Conservation (phyloP, 1,139 yeast species). For the Diutina siamensis region DNA sequence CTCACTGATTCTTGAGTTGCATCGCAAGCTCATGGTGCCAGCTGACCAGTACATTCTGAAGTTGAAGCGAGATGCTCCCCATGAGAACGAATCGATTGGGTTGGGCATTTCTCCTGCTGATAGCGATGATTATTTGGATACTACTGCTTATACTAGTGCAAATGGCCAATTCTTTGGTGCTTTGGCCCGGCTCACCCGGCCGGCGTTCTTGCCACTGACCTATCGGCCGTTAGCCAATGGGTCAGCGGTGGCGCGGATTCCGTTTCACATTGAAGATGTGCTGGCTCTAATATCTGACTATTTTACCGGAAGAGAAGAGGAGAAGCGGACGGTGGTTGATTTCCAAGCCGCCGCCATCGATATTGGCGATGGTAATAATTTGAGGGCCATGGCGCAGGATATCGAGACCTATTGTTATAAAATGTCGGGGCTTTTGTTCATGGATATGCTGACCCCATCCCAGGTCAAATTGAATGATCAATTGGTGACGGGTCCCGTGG, state of each 20-base stretch:
- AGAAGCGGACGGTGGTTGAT: too few relatives aligned
- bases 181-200: not conserved
- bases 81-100: not conserved
- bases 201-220: not conserved
- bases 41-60: constrained; percentile 1
- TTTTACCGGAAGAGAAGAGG: too few relatives aligned
- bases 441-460: not conserved
- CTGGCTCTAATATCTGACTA: not conserved
- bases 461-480: not conserved
- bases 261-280: not conserved
- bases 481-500: not conserved
- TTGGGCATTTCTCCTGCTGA: not conserved
- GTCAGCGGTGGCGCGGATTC: not conserved
- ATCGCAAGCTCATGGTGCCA: constrained; percentile 1
- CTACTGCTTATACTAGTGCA: not conserved
- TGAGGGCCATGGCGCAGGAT: not conserved
- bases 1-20: not conserved
- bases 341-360: not conserved
- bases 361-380: not conserved
- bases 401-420: constrained; percentile 2
- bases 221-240: not conserved
- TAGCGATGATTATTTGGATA: not conserved
- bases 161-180: constrained; percentile 1
- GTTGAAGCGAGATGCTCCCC: not conserved
- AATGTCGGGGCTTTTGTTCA: not conserved